Evolutionary conservation across 2,329 filamentous ascomycete genomes (phyloP).

Genomic region (Colletotrichum brevisporum): DNA sequence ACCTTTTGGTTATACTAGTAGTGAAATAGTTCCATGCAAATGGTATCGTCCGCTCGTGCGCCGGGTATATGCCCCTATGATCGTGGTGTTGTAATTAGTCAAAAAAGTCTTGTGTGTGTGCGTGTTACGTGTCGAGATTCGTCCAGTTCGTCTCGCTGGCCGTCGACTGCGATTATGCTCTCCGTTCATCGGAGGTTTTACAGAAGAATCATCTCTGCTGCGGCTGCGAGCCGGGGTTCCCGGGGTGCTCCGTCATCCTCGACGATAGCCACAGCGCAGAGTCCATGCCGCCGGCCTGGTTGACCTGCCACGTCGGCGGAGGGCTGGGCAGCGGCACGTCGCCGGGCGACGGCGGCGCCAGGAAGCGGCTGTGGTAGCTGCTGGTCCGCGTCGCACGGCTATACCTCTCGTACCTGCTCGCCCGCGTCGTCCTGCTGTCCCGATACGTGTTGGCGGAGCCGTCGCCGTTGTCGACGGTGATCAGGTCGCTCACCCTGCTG

Average conservation of each 20-base stretch:
- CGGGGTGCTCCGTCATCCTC: constrained; percentile 30
- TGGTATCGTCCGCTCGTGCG: constrained; percentile 18
- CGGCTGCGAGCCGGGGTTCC: constrained; percentile 3
- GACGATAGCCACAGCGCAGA: constrained; percentile 34
- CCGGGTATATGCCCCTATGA: constrained; percentile 11
- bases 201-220: neutral
- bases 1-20: too few relatives aligned
- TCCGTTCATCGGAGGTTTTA: neutral
- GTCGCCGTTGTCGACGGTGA: neutral
- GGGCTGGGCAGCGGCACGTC: constrained; percentile 17
- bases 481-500: constrained; percentile 3
- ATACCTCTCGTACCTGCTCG: constrained; percentile 16
- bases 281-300: constrained; percentile 10
- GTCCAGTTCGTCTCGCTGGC: too few relatives aligned
- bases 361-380: constrained; percentile 26
- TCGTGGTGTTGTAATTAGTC: neutral
- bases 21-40: neutral
- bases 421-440: constrained; percentile 20
- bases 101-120: neutral
- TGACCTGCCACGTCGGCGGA: constrained; percentile 26
- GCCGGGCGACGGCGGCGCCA: constrained; percentile 6
- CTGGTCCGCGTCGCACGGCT: constrained; percentile 27
- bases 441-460: neutral
- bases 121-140: too few relatives aligned
- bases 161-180: neutral